Conservation (phyloP, 164 flowering plant species). For the Chloranthus sessilifolius region DNA sequence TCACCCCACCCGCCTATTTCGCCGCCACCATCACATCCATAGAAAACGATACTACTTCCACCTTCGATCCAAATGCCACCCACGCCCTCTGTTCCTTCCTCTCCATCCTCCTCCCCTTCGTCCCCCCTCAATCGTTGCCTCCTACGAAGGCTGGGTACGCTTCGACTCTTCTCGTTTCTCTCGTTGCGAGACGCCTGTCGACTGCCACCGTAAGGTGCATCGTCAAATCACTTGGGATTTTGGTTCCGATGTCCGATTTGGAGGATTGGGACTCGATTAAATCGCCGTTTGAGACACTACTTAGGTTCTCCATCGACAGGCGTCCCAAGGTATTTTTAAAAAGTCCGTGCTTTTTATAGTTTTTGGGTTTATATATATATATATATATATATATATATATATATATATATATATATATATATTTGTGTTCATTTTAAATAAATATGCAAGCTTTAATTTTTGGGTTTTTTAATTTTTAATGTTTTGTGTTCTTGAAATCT, state of each 20-base stretch:
- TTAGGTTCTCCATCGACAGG: slow-evolving; percentile 60
- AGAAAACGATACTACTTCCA: slow-evolving; percentile 17
- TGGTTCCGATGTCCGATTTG: slow-evolving; percentile 52
- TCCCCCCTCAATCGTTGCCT: slow-evolving; percentile 33
- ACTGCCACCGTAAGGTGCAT: slow-evolving; percentile 48
- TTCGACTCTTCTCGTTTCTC: slow-evolving; percentile 33
- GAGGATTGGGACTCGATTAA: slow-evolving; percentile 57
- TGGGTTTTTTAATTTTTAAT: no score
- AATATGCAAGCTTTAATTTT: no score
- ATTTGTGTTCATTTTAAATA: no score
- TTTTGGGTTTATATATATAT: no score
- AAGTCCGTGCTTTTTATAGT: neutral
- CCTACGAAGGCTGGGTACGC: slow-evolving; percentile 58
- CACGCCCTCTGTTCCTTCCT: slow-evolving; percentile 59
- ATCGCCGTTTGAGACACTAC: slow-evolving; percentile 40
- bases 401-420: no score
- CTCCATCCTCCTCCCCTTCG: slow-evolving; percentile 47
- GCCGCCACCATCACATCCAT: slow-evolving; percentile 65
- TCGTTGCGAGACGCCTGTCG: slow-evolving; percentile 25
- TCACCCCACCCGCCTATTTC: slow-evolving; percentile 69
- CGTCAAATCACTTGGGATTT: slow-evolving; percentile 63
- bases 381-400: no score
- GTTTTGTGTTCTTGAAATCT: no score
- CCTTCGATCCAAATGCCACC: slow-evolving; percentile 36
- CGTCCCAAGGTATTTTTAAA: slow-evolving; percentile 93